Base-by-base conservation (phyloP, 164 flowering plant genomes). In the Tetrastigma voinierianum region DNA sequence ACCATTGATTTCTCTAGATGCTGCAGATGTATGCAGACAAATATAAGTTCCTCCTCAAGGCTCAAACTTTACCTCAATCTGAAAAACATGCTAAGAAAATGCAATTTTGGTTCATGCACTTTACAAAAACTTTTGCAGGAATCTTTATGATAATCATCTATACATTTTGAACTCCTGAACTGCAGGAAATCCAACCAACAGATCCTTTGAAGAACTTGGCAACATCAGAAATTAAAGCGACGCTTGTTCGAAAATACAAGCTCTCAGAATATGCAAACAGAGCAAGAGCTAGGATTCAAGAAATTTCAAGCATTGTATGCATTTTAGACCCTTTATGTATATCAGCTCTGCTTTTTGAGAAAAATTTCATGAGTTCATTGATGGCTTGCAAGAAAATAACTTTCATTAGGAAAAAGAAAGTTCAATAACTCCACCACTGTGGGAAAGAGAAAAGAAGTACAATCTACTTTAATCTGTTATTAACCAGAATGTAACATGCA, bases 201-300 rank as follows among this genome's bases (percentile, higher is more conserved):
- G 59, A 68, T 53, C 52, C 61, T 17, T 21, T 16, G 12, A 12
- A 14, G 17, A 58, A 75, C 51, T 24, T 63, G 57, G 32, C 65
- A 15, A 67, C 78, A 19, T 13, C 48, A 24, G 69, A 70, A 46
- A 70, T 70, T 56, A 67, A 54, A 59, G 66, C 45, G 13, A 62
- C 5, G 46, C 78, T 75, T 54, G 18, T 75, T 9, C 21, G 59
- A 44, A 67, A 71, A 52, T 75, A 75, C 61, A 67, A 17, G 49
- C 2, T n/a, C 17, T 75, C 78, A 6, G 23, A 63, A 8, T 49
- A 61, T 64, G 12, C 71, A 19, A 64, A 12, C 15, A 46, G 17
- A 1, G 32, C 71, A 67, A 70, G 65, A 53, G 52, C n/a, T 2
- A 67, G 57, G 60, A 54, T 70, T 9, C 57, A 45, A 21, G 71